Conservation (phyloP, 192 early-diverging fungal species). For the Linnemannia schmuckeri region DNA sequence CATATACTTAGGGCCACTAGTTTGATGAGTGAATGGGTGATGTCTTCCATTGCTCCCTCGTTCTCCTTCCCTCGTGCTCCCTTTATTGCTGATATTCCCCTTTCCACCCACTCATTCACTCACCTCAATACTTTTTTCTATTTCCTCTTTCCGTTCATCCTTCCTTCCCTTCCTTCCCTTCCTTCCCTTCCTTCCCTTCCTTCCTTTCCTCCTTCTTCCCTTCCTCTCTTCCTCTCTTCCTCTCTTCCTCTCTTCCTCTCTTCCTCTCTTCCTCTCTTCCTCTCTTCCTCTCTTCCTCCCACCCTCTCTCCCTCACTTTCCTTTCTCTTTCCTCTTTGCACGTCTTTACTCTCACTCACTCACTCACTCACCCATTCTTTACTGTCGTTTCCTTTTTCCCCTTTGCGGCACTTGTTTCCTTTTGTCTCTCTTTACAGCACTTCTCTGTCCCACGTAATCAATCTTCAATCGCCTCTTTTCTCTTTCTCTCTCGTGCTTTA, state of each 20-base stretch:
- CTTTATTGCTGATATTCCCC: background rate
- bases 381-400: too few species aligned
- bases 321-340: too few species aligned
- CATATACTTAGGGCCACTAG: background rate
- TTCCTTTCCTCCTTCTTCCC: background rate
- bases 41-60: background rate
- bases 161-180: background rate
- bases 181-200: background rate
- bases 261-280: background rate
- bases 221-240: too few species aligned
- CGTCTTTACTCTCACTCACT: too few species aligned
- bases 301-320: too few species aligned
- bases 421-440: too few species aligned
- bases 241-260: background rate
- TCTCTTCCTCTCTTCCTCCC: too few species aligned
- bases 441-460: background rate
- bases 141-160: background rate
- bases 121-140: background rate
- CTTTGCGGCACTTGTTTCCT: too few species aligned
- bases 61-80: background rate
- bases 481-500: background rate
- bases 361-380: too few species aligned
- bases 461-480: background rate
- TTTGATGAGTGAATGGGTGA: background rate
- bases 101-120: background rate